A percentile compares a stretch with the other conserved stretches of the same genome.
Evolutionary conservation across 768 basidiomycete genomes (phyloP).

Genomic region (Serpula lacrymans): DNA sequence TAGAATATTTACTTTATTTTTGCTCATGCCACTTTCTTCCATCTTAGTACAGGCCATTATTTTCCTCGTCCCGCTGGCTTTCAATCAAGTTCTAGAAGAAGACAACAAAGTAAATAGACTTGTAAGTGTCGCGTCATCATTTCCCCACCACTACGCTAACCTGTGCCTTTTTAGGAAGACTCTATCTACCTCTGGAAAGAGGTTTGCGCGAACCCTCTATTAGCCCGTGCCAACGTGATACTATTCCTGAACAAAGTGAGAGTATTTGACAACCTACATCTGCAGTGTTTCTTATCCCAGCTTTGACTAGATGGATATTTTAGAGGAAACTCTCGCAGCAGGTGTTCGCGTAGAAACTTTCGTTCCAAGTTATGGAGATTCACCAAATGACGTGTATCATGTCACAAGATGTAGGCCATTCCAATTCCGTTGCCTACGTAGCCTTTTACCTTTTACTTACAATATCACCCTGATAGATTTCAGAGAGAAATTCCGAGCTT

Average conservation of each 20-base stretch:
- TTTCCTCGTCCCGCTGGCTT: conserved; percentile 76
- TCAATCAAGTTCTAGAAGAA: conserved; percentile 73
- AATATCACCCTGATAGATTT: conserved; percentile 44
- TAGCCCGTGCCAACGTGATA: conserved; percentile 61
- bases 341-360: conserved; percentile 56
- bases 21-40: conserved; percentile 1
- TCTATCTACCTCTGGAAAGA: conserved; percentile 71
- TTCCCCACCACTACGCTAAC: background rate
- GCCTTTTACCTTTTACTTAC: background rate
- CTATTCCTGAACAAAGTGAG: conserved; percentile 73
- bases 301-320: conserved; percentile 51
- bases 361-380: conserved; percentile 59
- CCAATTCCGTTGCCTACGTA: background rate
- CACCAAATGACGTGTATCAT: conserved; percentile 53
- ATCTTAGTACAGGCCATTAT: conserved; percentile 68
- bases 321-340: conserved; percentile 50
- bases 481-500: conserved; percentile 61
- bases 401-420: conserved; percentile 58
- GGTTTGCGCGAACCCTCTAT: conserved; percentile 60
- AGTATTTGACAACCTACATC: background rate
- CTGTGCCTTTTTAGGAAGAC: conserved; percentile 51
- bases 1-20: background rate
- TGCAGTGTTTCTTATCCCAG: conserved; percentile 10
- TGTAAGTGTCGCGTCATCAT: conserved; percentile 28
- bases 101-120: conserved; percentile 62